phyloP scores from a whole-genome alignment of 169 alveolate species.

The Plasmodium billcollinsi region DNA sequence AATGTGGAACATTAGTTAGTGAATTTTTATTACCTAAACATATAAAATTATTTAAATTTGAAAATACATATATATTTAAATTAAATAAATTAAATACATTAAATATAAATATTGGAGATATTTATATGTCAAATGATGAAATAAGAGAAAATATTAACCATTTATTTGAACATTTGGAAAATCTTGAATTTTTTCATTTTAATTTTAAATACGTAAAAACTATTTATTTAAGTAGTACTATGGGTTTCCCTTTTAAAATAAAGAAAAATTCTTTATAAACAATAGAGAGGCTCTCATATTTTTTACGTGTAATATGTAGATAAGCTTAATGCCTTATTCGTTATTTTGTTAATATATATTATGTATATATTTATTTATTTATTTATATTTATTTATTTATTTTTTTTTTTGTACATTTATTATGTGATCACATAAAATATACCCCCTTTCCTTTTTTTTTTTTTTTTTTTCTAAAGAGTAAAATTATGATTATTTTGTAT shows the following conservation, averaged over 20 bases:
- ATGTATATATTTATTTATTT: no score
- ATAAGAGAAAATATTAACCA: constrained; percentile 81
- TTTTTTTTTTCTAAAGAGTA: no score
- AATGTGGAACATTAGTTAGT: constrained; percentile 81
- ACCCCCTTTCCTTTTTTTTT: no score
- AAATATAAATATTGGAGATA: constrained; percentile 87
- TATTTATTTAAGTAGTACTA: constrained; percentile 54
- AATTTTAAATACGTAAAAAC: constrained; percentile 47
- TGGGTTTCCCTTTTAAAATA: constrained; percentile 76
- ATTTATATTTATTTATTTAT: no score
- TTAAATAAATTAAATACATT: constrained; percentile 83
- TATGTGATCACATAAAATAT: no score
- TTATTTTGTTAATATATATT: no score
- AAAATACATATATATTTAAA: constrained; percentile 75
- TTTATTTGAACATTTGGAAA: constrained; percentile 53
- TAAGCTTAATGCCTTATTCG: no score
- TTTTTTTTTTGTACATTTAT: no score
- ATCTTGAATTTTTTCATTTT: constrained; percentile 69
- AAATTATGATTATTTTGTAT: no score
- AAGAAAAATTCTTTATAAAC: constrained; percentile 26
- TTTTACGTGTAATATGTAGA: no score
- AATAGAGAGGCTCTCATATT: neutral
- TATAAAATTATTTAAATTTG: constrained; percentile 58
- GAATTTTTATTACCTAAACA: constrained; percentile 56
- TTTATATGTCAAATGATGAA: constrained; percentile 84